Conservation (phyloP, 169 alveolate genomes). For the Plasmodium inui region DNA sequence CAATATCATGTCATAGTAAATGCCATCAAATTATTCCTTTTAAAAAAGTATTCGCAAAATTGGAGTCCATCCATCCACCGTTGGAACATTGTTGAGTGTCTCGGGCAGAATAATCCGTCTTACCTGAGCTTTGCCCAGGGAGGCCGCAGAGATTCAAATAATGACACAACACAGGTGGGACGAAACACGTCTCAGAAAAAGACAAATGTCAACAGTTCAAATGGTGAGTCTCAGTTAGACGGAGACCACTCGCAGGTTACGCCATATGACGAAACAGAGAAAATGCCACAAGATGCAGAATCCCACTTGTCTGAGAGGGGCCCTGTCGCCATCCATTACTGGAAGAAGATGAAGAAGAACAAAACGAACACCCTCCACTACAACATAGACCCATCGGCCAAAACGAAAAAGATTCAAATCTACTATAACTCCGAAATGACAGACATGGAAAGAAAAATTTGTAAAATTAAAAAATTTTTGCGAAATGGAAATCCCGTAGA, state of each 20-base stretch:
- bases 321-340: neutral
- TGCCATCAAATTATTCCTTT: neutral
- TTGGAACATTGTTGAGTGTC: neutral
- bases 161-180: neutral
- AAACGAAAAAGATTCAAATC: slow-evolving; percentile 61
- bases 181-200: neutral
- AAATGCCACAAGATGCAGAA: neutral
- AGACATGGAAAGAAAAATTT: slow-evolving; percentile 51
- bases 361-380: neutral
- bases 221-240: neutral
- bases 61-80: neutral
- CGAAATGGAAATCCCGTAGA: slow-evolving; percentile 53
- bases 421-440: slow-evolving; percentile 64
- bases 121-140: neutral
- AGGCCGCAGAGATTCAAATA: neutral
- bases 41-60: neutral
- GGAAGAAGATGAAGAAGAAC: neutral
- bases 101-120: neutral
- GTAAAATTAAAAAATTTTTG: slow-evolving; percentile 41
- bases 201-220: neutral
- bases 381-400: slow-evolving; percentile 51
- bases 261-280: neutral
- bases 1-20: neutral
- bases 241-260: neutral
- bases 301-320: neutral